These are phyloP conservation scores for Aspergillus thermomutatus DNA, from an alignment of 2,329 filamentous ascomycete species.

Conservation along the genomic window DNA sequence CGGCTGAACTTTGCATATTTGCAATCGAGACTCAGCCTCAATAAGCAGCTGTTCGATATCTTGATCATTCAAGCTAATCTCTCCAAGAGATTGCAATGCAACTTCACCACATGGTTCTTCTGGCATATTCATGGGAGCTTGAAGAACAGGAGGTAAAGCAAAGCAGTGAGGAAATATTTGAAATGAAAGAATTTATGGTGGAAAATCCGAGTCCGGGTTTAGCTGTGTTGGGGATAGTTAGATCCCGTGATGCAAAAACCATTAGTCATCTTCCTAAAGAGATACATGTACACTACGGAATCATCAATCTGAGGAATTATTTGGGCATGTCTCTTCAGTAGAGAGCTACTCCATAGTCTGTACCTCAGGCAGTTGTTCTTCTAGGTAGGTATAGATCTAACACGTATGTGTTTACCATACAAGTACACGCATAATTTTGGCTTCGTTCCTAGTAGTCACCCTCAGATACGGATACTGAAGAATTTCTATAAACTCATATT, in stretches of 20 bases:
- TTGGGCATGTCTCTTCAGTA: no score
- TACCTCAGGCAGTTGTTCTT: no score
- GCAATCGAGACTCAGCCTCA: slow-evolving; percentile 60
- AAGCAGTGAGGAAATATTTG: neutral
- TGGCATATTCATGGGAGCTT: slow-evolving; percentile 12
- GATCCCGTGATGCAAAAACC: neutral
- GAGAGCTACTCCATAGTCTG: no score
- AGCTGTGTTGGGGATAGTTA: neutral
- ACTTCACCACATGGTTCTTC: slow-evolving; percentile 9
- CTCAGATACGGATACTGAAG: no score
- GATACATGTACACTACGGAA: no score
- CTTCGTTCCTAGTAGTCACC: no score
- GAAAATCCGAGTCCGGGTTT: neutral
- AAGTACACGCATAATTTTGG: no score
- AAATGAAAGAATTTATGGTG: neutral
- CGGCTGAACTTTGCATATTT: slow-evolving; percentile 16
- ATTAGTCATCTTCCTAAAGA: neutral
- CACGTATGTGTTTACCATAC: no score
- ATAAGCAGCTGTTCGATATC: slow-evolving; percentile 62
- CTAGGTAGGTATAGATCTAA: no score
- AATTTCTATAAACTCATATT: no score
- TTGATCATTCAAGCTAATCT: slow-evolving; percentile 56
- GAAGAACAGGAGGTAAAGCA: neutral
- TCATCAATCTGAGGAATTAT: no score
- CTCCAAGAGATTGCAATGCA: slow-evolving; percentile 14